A percentile compares a stretch with the other conserved stretches of the same genome.
phyloP scores from a whole-genome alignment of 2,329 filamentous ascomycete genomes.

The Neurospora sp. region DNA sequence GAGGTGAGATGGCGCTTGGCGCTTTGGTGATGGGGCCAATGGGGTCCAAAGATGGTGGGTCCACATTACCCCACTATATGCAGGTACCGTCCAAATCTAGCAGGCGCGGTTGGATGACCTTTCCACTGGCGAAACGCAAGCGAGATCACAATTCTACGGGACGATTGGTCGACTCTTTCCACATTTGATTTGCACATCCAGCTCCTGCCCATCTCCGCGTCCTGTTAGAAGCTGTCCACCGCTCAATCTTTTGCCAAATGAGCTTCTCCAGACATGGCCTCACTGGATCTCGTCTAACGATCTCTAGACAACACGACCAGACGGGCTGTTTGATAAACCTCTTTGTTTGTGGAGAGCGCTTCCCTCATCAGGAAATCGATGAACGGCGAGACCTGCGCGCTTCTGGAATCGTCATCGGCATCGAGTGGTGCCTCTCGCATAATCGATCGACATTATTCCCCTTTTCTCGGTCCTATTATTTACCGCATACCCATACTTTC shows the following conservation, averaged over 20 bases:
- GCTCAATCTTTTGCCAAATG: not conserved
- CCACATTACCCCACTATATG: not conserved
- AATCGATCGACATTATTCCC: not conserved
- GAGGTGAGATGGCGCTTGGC: not conserved
- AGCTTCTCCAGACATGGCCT: not conserved
- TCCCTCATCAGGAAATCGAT: not conserved
- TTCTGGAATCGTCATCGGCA: not conserved
- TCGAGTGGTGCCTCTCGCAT: not conserved
- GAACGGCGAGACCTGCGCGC: not conserved
- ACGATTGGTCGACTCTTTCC: slow-evolving; percentile 1
- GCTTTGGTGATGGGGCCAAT: not conserved
- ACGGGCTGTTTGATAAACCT: not conserved
- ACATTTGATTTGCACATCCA: not conserved
- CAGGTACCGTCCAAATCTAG: not conserved
- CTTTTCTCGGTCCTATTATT: not conserved
- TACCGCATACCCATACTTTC: not conserved
- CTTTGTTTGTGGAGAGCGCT: not conserved
- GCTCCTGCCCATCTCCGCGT: not conserved
- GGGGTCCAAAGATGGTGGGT: not conserved
- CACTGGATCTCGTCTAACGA: not conserved
- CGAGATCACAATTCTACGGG: slow-evolving; percentile 11
- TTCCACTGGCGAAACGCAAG: slow-evolving; percentile 13
- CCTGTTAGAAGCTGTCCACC: not conserved
- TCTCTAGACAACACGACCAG: not conserved
- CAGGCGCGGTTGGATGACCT: not conserved